Base-by-base conservation (phyloP, 192 early-diverging fungal species). In the Rhizophagus prolifer region DNA sequence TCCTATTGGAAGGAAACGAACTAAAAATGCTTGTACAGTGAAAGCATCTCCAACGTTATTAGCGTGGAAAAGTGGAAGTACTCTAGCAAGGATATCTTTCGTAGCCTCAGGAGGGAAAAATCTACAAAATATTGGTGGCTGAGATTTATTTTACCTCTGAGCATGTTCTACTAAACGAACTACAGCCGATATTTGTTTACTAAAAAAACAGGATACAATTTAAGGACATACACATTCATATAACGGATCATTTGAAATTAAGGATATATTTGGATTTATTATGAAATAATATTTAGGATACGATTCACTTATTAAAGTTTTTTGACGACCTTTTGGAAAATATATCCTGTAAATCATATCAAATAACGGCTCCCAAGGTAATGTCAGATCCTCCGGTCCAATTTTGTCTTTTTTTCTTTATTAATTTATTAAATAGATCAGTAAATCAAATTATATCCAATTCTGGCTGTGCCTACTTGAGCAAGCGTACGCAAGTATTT, bases 361-460 rank as follows among this genome's bases (percentile, higher is more conserved):
- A 84, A 90, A 95, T 34, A 94, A 75, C 30, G 90, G 90, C 50
- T 89, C 74, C 95, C 95, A 96, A 36, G 90, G 87, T 36, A 96
- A 80, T n/a, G 81, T 77, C 8, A 96, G 70, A 60, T 89, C 88
- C 14, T 90, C 85, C 5, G 83, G 80, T 4, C 88, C 90, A 23
- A 96, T 77, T 74, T 86, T 64, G 25, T 88, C 83, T 81, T 92
- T 87, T 79, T 91, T 91, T 82, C 91, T 92, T 72, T 23, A 23
- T 34, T 36, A 38, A 10, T 28, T 61, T 1, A 60, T 38, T 38
- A 38, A 38, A 38, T 5, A 38, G 36, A 38, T 38, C 36, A 50
- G 23, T n/a, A 36, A 21, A 19, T 68, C 2, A 63, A 38, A 19
- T 14, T 30, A 44, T 21, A 10, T 34, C n/a, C 1, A 25, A 31